Percentiles rank a stretch among this genome's conserved stretches.
Conservation (phyloP, 116 monocot genomes). For the Posidonia oceanica region DNA sequence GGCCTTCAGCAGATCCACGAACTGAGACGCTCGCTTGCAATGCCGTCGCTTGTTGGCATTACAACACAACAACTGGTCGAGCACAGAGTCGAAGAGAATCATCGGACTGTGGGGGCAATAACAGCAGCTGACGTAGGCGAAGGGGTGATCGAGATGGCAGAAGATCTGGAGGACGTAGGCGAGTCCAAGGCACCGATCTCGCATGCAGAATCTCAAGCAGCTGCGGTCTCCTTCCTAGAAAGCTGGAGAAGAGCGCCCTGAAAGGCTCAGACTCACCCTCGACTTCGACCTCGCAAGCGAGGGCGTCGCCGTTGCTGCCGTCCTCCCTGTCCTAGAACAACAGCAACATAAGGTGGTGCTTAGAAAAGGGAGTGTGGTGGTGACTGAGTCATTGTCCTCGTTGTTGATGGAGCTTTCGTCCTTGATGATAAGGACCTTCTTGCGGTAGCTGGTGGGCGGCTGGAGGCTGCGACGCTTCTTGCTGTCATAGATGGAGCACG, state of each 20-base stretch:
- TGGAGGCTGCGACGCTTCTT: slow-evolving; percentile 24
- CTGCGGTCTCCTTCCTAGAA: slow-evolving; percentile 11
- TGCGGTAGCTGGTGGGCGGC: slow-evolving; percentile 13
- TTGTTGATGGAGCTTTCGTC: neutral
- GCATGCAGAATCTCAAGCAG: slow-evolving; percentile 12
- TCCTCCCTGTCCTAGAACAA: neutral
- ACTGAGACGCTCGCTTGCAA: slow-evolving; percentile 65
- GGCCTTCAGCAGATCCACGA: slow-evolving; percentile 39
- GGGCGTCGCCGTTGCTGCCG: neutral
- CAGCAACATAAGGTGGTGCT: too few relatives aligned
- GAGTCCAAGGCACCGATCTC: slow-evolving; percentile 19
- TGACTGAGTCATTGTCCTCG: neutral
- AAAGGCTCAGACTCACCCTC: neutral
- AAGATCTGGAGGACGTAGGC: slow-evolving; percentile 46
- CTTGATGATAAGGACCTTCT: slow-evolving; percentile 28
- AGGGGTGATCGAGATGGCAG: slow-evolving; percentile 44
- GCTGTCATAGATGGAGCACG: slow-evolving; percentile 26
- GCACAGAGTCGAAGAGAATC: slow-evolving; percentile 42
- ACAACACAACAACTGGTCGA: slow-evolving; percentile 36
- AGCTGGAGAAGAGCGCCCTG: neutral
- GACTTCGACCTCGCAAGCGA: neutral
- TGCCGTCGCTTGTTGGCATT: slow-evolving; percentile 13
- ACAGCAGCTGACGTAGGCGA: slow-evolving; percentile 49
- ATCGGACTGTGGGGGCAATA: slow-evolving; percentile 45
- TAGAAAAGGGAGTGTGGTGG: neutral